phyloP scores from a whole-genome alignment of 2,329 filamentous ascomycete genomes.

The Sclerotinia trifoliorum region DNA sequence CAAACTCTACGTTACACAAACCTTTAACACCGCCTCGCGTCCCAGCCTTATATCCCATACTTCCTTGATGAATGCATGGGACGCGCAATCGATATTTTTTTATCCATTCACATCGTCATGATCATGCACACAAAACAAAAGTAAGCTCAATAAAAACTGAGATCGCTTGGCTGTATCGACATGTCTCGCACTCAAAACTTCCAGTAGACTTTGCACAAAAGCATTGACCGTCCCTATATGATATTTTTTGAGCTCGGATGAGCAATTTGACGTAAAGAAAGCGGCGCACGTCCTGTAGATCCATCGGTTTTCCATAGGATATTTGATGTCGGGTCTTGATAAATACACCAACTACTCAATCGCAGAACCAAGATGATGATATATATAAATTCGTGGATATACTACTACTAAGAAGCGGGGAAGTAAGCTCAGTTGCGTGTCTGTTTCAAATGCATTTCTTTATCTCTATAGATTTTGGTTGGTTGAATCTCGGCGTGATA shows the following conservation, averaged over 20 bases:
- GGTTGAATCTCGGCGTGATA: neutral
- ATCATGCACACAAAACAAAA: neutral
- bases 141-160: neutral
- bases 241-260: neutral
- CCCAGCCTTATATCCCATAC: neutral
- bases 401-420: neutral
- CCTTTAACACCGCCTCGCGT: neutral
- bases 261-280: neutral
- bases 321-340: neutral
- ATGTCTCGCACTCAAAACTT: neutral
- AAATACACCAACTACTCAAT: neutral
- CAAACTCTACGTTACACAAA: neutral
- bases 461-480: neutral
- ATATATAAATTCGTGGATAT: neutral
- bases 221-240: neutral
- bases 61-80: conserved; percentile 1
- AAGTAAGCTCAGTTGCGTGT: neutral
- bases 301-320: neutral
- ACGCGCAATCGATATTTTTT: conserved; percentile 20
- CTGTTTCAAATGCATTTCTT: conserved; percentile 10
- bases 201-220: neutral
- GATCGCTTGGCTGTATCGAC: conserved; percentile 6
- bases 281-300: neutral
- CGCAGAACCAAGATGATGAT: neutral
- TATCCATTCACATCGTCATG: neutral